Evolutionary conservation across 805 yeast species (phyloP).

Genomic region (Candida piceae): DNA sequence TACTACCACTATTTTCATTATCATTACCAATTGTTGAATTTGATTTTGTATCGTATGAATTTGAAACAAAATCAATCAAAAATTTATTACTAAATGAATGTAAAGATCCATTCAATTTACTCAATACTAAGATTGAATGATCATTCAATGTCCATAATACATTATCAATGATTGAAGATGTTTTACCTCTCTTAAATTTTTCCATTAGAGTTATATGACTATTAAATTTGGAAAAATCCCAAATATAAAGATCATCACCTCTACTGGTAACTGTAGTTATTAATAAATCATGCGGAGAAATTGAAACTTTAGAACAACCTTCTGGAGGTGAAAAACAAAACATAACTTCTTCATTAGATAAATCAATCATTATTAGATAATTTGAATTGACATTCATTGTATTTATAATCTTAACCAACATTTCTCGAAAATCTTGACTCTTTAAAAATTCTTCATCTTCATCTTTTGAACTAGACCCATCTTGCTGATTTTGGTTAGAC

Average conservation of each 20-base stretch:
- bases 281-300: conserved; percentile 58
- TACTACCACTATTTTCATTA: no score
- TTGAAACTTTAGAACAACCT: conserved; percentile 54
- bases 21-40: no score
- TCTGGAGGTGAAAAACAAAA: conserved; percentile 52
- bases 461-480: conserved; percentile 4
- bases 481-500: no score
- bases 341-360: conserved; percentile 34
- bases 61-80: conserved; percentile 16
- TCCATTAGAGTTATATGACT: conserved; percentile 49
- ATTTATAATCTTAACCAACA: conserved; percentile 24
- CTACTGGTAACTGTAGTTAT: conserved; percentile 48
- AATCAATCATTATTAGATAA: conserved; percentile 44
- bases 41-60: no score
- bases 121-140: conserved; percentile 43
- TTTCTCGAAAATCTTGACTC: conserved; percentile 20
- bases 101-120: conserved; percentile 50
- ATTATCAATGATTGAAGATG: conserved; percentile 47
- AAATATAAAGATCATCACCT: conserved; percentile 59
- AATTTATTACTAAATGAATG: conserved; percentile 54
- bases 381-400: conserved; percentile 25
- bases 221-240: conserved; percentile 56
- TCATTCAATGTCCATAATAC: conserved; percentile 50
- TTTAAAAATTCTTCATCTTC: conserved; percentile 10
- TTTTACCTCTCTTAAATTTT: conserved; percentile 57